Base-by-base conservation (phyloP, 805 yeast species). In the Yarrowia hollandica region DNA sequence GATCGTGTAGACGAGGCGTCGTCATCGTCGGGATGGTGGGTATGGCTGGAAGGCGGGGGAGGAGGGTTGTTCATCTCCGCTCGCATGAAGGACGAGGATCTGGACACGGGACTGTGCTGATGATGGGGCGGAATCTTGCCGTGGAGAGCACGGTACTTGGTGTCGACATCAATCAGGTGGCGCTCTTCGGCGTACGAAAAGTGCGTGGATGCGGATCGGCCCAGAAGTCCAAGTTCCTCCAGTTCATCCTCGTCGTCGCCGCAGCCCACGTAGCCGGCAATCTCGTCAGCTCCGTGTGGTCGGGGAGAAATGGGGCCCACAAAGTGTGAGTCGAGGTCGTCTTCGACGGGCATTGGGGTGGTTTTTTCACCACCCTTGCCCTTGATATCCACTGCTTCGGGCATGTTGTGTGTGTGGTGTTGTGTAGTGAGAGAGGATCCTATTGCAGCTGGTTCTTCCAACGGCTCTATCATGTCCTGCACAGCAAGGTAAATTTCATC, bases 171-270 rank as follows among this genome's bases (percentile, higher is more conserved):
- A 65, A 78, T 79, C 65, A 86, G 75, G 65, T 77, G 74, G 65
- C 77, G 77, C 63, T 86, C 91, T 65, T 86, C 90, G 5, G 82
- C 79, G 54, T 84, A 76, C 0, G 88, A 82, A 66, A 76, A 85
- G 67, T 84, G 68, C 22, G 66, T 59, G 3, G 68, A 62, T n/a
- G 64, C 61, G 55, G 38, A 52, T 18, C 58, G 44, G 21, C 58
- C 58, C 33, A 52, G 33, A 14, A 35, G 8, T 1, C 58, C 58
- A 14, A 52, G 31, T 21, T 55, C 61, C 25, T 18, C 60, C 9
- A 58, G 54, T 33, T 61, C 63, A 6, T 60, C 62, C 12, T 61
- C 62, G 35, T 61, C 62, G 18, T 60, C 62, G 9, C 19, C 60
- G 12, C 61, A 55, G 6, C 59, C 50, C 15, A 41, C 59, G 31